These are phyloP conservation scores for Aspergillus wentii DNA, from an alignment of 495 filamentous ascomycete species.

Conservation along the genomic window DNA sequence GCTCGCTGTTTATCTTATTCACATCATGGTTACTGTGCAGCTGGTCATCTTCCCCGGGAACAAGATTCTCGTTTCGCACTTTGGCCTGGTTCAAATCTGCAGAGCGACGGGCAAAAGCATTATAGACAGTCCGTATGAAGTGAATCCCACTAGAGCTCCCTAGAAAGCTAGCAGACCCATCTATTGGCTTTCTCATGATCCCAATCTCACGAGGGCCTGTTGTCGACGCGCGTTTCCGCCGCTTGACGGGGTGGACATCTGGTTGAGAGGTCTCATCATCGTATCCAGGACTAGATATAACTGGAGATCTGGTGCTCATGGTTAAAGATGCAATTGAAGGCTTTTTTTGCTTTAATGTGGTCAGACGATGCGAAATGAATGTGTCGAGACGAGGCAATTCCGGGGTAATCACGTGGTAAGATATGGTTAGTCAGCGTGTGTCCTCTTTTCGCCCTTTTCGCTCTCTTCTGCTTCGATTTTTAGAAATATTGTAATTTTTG, in stretches of 20 bases:
- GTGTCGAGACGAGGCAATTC: no score
- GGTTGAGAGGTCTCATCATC: slow-evolving; percentile 4
- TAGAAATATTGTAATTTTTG: no score
- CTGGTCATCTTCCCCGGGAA: slow-evolving; percentile 45
- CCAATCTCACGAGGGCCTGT: slow-evolving; percentile 30
- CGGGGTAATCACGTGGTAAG: no score
- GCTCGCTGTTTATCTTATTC: slow-evolving; percentile 7
- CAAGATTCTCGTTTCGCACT: slow-evolving; percentile 26
- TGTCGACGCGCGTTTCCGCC: slow-evolving; percentile 27
- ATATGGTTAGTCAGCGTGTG: no score
- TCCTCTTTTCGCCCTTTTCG: no score
- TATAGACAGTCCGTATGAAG: slow-evolving; percentile 43
- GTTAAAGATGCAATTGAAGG: slow-evolving; percentile 1
- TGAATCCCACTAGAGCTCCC: slow-evolving; percentile 49
- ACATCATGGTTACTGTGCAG: slow-evolving; percentile 13
- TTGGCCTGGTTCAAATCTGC: slow-evolving; percentile 25
- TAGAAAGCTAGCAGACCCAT: slow-evolving; percentile 34
- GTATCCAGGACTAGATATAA: slow-evolving; percentile 6
- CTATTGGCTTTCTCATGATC: slow-evolving; percentile 32
- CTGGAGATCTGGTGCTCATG: neutral
- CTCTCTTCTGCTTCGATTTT: no score
- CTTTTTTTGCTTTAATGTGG: no score
- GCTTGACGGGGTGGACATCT: no score
- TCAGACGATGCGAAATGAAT: no score
- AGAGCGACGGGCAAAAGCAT: slow-evolving; percentile 36